phyloP scores from a whole-genome alignment of 1,284 basidiomycete genomes.

The Moniliophthora roreri region DNA sequence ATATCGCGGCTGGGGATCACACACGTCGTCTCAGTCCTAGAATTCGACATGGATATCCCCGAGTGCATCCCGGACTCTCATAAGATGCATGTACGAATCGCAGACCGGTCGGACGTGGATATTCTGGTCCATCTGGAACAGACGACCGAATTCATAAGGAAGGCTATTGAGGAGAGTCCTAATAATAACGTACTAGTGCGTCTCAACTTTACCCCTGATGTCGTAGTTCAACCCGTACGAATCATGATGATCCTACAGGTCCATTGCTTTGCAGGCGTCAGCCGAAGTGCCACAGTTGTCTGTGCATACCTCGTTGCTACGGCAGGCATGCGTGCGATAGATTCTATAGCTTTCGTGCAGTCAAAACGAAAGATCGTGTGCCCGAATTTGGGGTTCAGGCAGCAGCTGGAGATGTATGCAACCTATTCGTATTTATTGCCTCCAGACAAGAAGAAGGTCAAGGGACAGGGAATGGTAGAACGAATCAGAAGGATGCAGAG shows the following conservation, averaged over 20 bases:
- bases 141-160: constrained; percentile 63
- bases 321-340: constrained; percentile 48
- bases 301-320: constrained; percentile 79
- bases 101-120: constrained; percentile 53
- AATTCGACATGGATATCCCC: constrained; percentile 44
- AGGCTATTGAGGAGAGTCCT: constrained; percentile 52
- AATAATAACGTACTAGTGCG: constrained; percentile 62
- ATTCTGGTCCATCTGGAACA: constrained; percentile 57
- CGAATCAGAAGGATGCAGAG: not conserved
- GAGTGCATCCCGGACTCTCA: constrained; percentile 44
- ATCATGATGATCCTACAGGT: too few relatives aligned
- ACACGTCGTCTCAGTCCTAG: constrained; percentile 65
- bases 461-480: not conserved
- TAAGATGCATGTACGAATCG: constrained; percentile 54
- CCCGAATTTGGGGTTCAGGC: constrained; percentile 67
- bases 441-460: constrained; percentile 11
- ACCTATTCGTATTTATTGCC: constrained; percentile 18
- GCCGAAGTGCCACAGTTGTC: constrained; percentile 78
- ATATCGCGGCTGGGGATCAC: constrained; percentile 61
- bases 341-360: constrained; percentile 57
- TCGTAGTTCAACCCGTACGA: constrained; percentile 1
- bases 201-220: constrained; percentile 18
- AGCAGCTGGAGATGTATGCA: constrained; percentile 43
- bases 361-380: constrained; percentile 55
- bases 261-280: constrained; percentile 83